phyloP scores from a whole-genome alignment of 2,329 filamentous ascomycete species.

The Stachybotrys chartarum region DNA sequence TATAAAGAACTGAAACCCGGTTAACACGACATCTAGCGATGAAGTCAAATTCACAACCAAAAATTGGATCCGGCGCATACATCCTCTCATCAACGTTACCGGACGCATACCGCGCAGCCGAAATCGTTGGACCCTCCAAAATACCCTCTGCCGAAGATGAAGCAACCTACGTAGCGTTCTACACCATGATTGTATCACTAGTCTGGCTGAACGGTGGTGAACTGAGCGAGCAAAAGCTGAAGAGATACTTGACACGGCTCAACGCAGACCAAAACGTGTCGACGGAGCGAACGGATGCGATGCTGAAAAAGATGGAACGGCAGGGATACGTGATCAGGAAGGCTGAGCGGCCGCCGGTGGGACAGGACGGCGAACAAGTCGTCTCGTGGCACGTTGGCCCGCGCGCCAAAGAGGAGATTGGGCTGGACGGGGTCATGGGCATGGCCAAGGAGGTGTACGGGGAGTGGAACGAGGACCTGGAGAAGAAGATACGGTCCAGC shows the following conservation, averaged over 20 bases:
- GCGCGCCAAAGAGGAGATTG: constrained; percentile 78
- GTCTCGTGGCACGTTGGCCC: constrained; percentile 81
- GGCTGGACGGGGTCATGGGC: constrained; percentile 64
- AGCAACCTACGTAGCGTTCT: constrained; percentile 73
- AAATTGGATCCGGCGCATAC: constrained; percentile 61
- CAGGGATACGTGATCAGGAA: constrained; percentile 79
- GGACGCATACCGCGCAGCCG: constrained; percentile 53
- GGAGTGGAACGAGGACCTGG: constrained; percentile 44
- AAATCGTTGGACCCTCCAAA: constrained; percentile 61
- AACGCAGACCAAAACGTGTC: constrained; percentile 72
- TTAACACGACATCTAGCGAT: constrained; percentile 21
- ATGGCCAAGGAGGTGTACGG: constrained; percentile 59
- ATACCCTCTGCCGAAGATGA: constrained; percentile 62
- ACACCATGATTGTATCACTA: constrained; percentile 70
- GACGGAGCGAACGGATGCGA: constrained; percentile 65
- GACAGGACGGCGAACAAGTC: constrained; percentile 61
- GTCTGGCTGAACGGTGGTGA: constrained; percentile 68
- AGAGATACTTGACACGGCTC: constrained; percentile 64
- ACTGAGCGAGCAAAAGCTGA: constrained; percentile 71
- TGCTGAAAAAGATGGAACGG: constrained; percentile 66
- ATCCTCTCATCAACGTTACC: constrained; percentile 72
- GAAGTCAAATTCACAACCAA: constrained; percentile 41
- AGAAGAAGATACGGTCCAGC: constrained; percentile 54
- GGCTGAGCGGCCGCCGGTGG: constrained; percentile 50
- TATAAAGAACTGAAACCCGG: constrained; percentile 5